phyloP scores from a whole-genome alignment of 495 filamentous ascomycete species.

The Polyplosphaeria fusca region DNA sequence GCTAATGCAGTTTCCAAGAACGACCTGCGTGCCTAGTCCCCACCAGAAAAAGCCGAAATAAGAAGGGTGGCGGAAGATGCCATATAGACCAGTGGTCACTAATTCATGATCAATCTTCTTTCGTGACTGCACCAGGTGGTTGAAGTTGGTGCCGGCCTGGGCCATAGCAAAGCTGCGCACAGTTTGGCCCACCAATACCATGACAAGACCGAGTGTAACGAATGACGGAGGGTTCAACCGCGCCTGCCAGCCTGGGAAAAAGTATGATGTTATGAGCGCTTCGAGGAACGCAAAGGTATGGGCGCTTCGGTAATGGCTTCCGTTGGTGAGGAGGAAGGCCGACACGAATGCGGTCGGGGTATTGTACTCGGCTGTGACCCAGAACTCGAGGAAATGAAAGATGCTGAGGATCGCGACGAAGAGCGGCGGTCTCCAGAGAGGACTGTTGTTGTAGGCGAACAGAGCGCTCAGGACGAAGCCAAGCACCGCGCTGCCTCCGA shows the following conservation, averaged over 20 bases:
- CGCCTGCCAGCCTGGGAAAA: constrained; percentile 53
- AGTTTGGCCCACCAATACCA: constrained; percentile 70
- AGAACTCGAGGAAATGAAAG: constrained; percentile 98
- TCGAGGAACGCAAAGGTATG: constrained; percentile 72
- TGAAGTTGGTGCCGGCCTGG: constrained; percentile 87
- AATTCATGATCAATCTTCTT: constrained; percentile 67
- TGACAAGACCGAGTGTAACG: constrained; percentile 52
- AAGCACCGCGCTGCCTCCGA: constrained; percentile 51
- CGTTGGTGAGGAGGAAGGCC: constrained; percentile 84
- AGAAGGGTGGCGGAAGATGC: constrained; percentile 70
- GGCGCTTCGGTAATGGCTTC: constrained; percentile 77
- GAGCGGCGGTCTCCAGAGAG: constrained; percentile 79
- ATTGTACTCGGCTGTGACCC: constrained; percentile 80
- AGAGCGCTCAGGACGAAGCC: constrained; percentile 45
- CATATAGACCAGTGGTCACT: constrained; percentile 70
- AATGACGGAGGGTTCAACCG: constrained; percentile 37
- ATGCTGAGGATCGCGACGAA: constrained; percentile 71
- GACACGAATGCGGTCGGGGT: constrained; percentile 63
- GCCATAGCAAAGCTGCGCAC: constrained; percentile 77
- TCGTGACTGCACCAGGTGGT: constrained; percentile 72
- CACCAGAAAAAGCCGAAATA: constrained; percentile 99
- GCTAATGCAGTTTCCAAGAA: constrained; percentile 80
- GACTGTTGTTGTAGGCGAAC: constrained; percentile 41
- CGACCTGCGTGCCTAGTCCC: constrained; percentile 89
- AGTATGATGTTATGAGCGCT: constrained; percentile 55